Percentiles rank a stretch among this genome's conserved stretches.
phyloP scores from a whole-genome alignment of 306 rosid species.

The Corylus heterophylla region DNA sequence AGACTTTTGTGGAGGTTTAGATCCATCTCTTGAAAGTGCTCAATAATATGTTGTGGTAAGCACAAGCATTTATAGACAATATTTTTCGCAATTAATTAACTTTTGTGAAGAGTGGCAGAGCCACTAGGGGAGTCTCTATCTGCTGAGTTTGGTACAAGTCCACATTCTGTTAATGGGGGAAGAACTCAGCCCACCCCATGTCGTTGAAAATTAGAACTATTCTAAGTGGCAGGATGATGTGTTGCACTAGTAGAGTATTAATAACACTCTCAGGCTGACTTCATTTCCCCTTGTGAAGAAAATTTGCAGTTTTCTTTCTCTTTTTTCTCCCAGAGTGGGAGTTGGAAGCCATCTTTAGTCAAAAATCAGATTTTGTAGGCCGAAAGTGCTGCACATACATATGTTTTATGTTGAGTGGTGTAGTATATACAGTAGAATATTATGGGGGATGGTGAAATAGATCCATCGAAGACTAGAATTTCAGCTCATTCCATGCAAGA shows the following conservation, averaged over 20 bases:
- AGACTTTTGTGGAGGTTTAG: conserved; percentile 25
- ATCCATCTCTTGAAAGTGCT: conserved; percentile 41
- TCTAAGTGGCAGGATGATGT: conserved; percentile 53
- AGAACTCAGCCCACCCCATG: conserved; percentile 17
- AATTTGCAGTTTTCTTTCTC: conserved; percentile 11
- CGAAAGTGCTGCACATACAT: conserved; percentile 26
- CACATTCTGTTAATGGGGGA: conserved; percentile 29
- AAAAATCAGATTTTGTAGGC: conserved; percentile 26
- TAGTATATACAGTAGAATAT: neutral
- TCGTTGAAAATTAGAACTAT: conserved; percentile 23
- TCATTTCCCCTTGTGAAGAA: conserved; percentile 10
- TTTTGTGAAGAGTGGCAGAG: conserved; percentile 46
- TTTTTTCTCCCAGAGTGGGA: conserved; percentile 17
- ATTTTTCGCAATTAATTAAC: neutral
- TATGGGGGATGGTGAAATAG: conserved; percentile 10
- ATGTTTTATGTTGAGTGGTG: conserved; percentile 7
- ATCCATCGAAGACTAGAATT: neutral
- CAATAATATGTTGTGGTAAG: conserved; percentile 25
- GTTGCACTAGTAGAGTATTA: neutral
- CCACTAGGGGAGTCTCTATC: conserved; percentile 51
- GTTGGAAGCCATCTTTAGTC: conserved; percentile 35
- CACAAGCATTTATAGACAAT: conserved; percentile 31
- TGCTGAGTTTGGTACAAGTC: conserved; percentile 45
- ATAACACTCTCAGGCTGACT: conserved; percentile 29
- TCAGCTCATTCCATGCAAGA: neutral